These are phyloP conservation scores for Zizania palustris DNA, from an alignment of 202 grass and related monocot species.

Conservation along the genomic window DNA sequence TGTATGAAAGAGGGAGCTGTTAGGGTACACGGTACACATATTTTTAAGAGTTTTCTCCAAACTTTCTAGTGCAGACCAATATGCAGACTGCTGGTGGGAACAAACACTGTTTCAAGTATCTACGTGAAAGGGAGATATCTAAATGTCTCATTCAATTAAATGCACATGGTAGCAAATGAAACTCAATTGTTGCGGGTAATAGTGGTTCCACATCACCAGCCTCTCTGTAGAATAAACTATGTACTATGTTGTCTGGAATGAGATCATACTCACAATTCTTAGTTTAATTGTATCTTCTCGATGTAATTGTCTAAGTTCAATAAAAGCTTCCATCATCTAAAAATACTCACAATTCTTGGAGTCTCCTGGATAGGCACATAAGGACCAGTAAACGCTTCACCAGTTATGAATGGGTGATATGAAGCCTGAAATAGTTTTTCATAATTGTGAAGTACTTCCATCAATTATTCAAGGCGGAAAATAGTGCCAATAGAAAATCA, in stretches of 20 bases:
- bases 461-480: constrained; percentile 37
- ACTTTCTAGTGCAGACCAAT: constrained; percentile 17
- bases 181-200: constrained; percentile 19
- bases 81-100: neutral
- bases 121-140: constrained; percentile 17
- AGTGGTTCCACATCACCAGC: constrained; percentile 18
- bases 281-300: too few relatives aligned
- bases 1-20: neutral
- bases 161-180: constrained; percentile 2
- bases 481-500: constrained; percentile 33
- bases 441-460: constrained; percentile 35
- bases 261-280: constrained; percentile 78
- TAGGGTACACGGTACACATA: constrained; percentile 12
- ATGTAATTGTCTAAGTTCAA: too few relatives aligned
- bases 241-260: constrained; percentile 32
- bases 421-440: constrained; percentile 71
- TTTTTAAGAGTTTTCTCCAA: neutral
- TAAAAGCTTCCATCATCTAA: too few relatives aligned
- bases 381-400: constrained; percentile 74
- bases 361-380: constrained; percentile 78
- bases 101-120: constrained; percentile 16
- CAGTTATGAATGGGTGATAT: constrained; percentile 95
- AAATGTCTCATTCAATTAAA: constrained; percentile 31
- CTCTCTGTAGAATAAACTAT: constrained; percentile 29
- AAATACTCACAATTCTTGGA: constrained; percentile 83